These are phyloP conservation scores for Boletales sp. DNA, from an alignment of 768 basidiomycete species.

Conservation along the genomic window DNA sequence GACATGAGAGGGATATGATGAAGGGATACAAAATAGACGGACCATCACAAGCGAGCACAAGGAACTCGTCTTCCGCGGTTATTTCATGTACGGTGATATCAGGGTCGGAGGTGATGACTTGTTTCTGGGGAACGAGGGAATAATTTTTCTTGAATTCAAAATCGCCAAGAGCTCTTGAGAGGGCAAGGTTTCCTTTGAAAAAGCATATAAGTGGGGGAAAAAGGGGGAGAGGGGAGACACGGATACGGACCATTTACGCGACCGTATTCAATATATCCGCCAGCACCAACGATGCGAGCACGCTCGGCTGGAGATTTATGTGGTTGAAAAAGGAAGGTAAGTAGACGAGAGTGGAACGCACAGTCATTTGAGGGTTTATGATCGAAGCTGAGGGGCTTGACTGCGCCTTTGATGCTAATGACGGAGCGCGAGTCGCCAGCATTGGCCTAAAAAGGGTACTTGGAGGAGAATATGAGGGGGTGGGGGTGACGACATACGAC, in stretches of 20 bases:
- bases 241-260: conserved; percentile 80
- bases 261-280: conserved; percentile 94
- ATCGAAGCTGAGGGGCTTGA: conserved; percentile 86
- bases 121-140: conserved; percentile 74
- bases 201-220: neutral
- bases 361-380: conserved; percentile 92
- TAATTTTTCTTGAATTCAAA: conserved; percentile 99
- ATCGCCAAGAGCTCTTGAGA: conserved; percentile 94
- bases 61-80: conserved; percentile 89
- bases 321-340: neutral
- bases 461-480: conserved; percentile 1
- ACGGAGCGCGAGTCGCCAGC: conserved; percentile 96
- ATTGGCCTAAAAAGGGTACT: conserved; percentile 68
- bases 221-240: conserved; percentile 8
- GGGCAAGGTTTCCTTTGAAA: conserved; percentile 81
- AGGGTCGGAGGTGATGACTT: conserved; percentile 94
- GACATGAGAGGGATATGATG: conserved; percentile 1
- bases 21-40: conserved; percentile 16
- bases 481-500: conserved; percentile 51
- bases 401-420: conserved; percentile 78
- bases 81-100: conserved; percentile 82
- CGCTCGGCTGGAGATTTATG: conserved; percentile 59
- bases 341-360: conserved; percentile 35
- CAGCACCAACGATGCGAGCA: conserved; percentile 81
- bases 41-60: conserved; percentile 98